These are phyloP conservation scores for Pyrenophora seminiperda DNA, from an alignment of 2,329 filamentous ascomycete species.

Conservation along the genomic window DNA sequence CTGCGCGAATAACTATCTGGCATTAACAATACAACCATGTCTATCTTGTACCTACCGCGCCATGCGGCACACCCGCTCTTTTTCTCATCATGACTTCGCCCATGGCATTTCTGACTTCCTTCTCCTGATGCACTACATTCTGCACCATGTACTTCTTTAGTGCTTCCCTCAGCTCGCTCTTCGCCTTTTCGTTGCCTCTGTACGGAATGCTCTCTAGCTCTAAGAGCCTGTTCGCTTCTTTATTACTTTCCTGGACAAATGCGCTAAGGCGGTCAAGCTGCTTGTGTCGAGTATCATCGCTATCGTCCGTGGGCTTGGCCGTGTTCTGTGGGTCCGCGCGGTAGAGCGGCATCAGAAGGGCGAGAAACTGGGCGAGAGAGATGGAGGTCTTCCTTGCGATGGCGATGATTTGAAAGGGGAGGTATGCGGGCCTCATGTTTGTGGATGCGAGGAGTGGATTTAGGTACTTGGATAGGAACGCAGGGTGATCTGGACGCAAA, in stretches of 20 bases:
- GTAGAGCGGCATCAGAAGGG: conserved; percentile 44
- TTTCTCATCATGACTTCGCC: conserved; percentile 68
- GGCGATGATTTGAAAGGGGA: conserved; percentile 83
- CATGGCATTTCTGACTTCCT: conserved; percentile 81
- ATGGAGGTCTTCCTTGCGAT: conserved; percentile 77
- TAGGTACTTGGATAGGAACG: conserved; percentile 52
- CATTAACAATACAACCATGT: neutral
- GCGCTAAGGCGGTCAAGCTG: conserved; percentile 71
- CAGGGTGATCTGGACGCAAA: conserved; percentile 57
- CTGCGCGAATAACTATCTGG: neutral
- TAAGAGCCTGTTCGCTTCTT: conserved; percentile 72
- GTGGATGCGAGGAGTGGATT: conserved; percentile 55
- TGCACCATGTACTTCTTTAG: conserved; percentile 87
- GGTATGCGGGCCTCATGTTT: conserved; percentile 62
- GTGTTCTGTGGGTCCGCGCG: conserved; percentile 36
- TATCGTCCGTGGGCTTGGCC: conserved; percentile 29
- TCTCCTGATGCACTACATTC: conserved; percentile 74
- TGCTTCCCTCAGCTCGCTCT: conserved; percentile 66
- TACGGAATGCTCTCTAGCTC: conserved; percentile 83
- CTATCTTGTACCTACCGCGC: conserved; percentile 51
- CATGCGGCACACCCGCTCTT: conserved; percentile 65
- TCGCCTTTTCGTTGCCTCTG: conserved; percentile 69
- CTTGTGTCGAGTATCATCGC: conserved; percentile 54
- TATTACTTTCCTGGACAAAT: conserved; percentile 64
- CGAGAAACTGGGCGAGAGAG: conserved; percentile 59